Evolutionary conservation across 1,284 basidiomycete genomes (phyloP), one percentile per base, ranked within the genome.

Genomic region (Kwoniella shivajii): DNA sequence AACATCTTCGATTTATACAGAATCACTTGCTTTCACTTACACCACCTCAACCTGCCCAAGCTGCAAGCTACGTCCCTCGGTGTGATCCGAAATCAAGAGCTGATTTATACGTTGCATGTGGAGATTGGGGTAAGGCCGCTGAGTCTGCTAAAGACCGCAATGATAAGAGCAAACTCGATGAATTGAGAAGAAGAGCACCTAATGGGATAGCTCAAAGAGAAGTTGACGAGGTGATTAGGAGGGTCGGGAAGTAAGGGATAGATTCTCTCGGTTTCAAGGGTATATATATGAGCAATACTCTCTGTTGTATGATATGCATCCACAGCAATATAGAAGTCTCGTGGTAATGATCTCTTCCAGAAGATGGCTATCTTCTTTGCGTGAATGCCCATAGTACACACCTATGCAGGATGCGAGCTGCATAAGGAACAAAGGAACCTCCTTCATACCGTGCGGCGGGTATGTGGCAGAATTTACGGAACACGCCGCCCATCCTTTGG

Each of bases 71-170:
- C 72, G 88, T 96, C 16, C 77, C 85, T 1, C 85, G 86, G 27
- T 96, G 93, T 67, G 93, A 96, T 69, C 82, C 85, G 0, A 86
- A 85, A n/a, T 85, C 84, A 61, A 83, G 91, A 20, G 85, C 88
- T 2, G 92, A 96, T 61, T 78, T 97, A 38, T 97, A 90, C 68
- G 87, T 92, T 13, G 82, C 86, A 57, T 95, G 91, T 71, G 88
- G 87, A 4, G 92, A 94, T 59, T 95, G 91, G 91, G 83, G 86
- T 46, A 81, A 85, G 74, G 92, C 92, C 0, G 92, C 88, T 1
- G 87, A 86, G 73, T 88, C 90, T 63, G 92, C 89, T 74, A 92
- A 90, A 75, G 90, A 92, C 49, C 81, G 89, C 27, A 85, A 86
- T 1, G 90, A 95, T 70, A 89, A 87, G 73, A 83, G 82, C 10